Conservation (phyloP, 495 filamentous ascomycete species). For the Penicillium paxilli region DNA sequence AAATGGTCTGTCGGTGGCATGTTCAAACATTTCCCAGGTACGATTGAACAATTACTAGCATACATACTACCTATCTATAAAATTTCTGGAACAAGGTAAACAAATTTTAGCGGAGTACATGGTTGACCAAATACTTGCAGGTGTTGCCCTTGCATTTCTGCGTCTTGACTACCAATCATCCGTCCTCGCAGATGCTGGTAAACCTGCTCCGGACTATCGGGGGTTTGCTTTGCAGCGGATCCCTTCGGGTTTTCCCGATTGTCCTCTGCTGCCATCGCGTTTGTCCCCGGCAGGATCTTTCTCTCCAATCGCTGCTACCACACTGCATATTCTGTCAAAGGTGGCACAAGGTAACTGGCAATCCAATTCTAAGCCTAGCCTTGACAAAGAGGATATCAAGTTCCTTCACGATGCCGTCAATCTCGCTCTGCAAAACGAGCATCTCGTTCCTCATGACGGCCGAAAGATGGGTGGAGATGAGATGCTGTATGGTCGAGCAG, state of each 20-base stretch:
- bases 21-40: conserved; percentile 34
- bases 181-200: conserved; percentile 12
- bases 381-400: conserved; percentile 26
- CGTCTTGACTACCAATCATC: conserved; percentile 37
- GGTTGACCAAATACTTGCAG: conserved; percentile 18
- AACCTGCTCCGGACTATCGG: conserved; percentile 21
- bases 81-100: too few species aligned
- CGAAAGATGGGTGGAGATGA: conserved; percentile 41
- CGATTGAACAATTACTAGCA: background rate
- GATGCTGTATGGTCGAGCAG: conserved; percentile 43
- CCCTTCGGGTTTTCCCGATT: conserved; percentile 23
- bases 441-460: conserved; percentile 29
- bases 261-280: conserved; percentile 26
- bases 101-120: background rate
- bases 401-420: conserved; percentile 30
- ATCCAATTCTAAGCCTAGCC: background rate
- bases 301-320: conserved; percentile 28
- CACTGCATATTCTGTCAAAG: conserved; percentile 24
- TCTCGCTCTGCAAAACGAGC: conserved; percentile 32
- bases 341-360: conserved; percentile 12
- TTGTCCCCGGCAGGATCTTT: conserved; percentile 34
- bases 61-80: background rate
- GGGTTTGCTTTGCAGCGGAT: conserved; percentile 32
- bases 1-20: conserved; percentile 28
- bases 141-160: conserved; percentile 37